These are phyloP conservation scores for Hymenoscyphus linearis DNA, from an alignment of 2,329 filamentous ascomycete species.

Conservation along the genomic window DNA sequence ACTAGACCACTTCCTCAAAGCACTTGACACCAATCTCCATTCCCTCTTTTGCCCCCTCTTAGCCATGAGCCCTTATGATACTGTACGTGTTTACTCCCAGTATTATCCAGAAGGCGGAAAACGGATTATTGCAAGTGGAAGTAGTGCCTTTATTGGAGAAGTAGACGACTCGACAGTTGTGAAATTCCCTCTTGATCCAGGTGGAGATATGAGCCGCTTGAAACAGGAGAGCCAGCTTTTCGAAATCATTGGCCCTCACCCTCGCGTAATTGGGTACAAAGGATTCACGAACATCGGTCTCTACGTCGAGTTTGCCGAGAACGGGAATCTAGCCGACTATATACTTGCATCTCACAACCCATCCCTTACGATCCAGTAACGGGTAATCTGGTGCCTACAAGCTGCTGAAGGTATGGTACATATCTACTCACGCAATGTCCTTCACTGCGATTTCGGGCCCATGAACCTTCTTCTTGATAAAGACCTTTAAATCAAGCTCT, in stretches of 20 bases:
- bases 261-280: not conserved
- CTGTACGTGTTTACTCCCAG: no score
- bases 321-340: slow-evolving; percentile 17
- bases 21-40: no score
- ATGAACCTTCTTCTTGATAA: slow-evolving; percentile 3
- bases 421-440: no score
- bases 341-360: not conserved
- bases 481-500: not conserved
- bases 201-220: slow-evolving; percentile 16
- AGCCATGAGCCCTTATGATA: no score
- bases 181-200: slow-evolving; percentile 20
- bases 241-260: not conserved
- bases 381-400: not conserved
- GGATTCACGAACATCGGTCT: slow-evolving; percentile 13
- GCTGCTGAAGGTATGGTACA: no score
- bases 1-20: no score
- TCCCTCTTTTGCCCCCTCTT: no score
- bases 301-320: slow-evolving; percentile 17
- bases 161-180: slow-evolving; percentile 22
- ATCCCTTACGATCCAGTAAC: slow-evolving; percentile 8
- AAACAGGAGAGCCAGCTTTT: slow-evolving; percentile 15
- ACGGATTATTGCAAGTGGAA: no score
- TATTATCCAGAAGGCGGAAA: no score
- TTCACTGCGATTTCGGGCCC: slow-evolving; percentile 1
- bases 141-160: slow-evolving; percentile 12